Base-by-base conservation (phyloP, 768 basidiomycete genomes). In the Tricholoma hemisulphureum region DNA sequence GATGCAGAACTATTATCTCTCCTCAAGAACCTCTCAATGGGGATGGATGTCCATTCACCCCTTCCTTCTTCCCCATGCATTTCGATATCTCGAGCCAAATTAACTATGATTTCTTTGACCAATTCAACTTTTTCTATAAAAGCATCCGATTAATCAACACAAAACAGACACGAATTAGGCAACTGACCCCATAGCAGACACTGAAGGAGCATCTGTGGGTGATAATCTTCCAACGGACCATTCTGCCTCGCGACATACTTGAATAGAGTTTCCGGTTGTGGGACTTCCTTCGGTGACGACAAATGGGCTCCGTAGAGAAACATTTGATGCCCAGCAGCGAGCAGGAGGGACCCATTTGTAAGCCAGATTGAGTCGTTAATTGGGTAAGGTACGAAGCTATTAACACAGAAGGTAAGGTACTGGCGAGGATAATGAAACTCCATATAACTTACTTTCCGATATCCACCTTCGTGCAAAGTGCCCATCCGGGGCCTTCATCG, bases 291-390 rank as follows among this genome's bases (percentile, higher is more conserved):
- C 21, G 51, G 64, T 58, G 51, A 63, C 56, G 39, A 61, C 50
- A 52, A 61, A 23, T 66, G 74, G 58, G 86, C 84, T 49, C 87
- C 87, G 71, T 85, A 95, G 41, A 96, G 79, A 61, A 84, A 85
- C 80, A 96, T 83, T 63, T 94, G 87, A 66, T 92, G 91, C 1
- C 91, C 89, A 24, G 88, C 86, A 34, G 86, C 93, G 34, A 97
- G 77, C 3, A 95, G 80, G 43, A 98, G 77, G 3, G 88, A 87
- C 14, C 95, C 93, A 61, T 87, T 81, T 9, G 89, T 84, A 4
- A 93, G 80, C 95, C 95, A 97, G 35, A 95, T 93, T 2, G 95
- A 96, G 68, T 97, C 93, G 39, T 78, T 84, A 65, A 97, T 95
- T 2, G 85, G 80, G 56, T 87, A 83, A 0, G 93, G 85, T 1